phyloP scores from a whole-genome alignment of 495 filamentous ascomycete genomes.

The Annulohypoxylon stygium region DNA sequence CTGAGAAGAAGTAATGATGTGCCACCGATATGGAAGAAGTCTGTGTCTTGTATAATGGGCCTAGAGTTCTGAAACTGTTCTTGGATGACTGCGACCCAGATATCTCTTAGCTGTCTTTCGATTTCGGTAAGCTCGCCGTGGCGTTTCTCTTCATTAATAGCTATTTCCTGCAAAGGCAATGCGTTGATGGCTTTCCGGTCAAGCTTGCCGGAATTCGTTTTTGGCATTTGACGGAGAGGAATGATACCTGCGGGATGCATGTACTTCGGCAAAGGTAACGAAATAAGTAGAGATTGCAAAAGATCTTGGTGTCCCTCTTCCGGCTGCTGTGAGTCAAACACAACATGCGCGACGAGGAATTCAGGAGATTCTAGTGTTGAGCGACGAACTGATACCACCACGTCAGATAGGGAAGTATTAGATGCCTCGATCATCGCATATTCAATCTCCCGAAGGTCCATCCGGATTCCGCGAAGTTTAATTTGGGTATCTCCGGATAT shows the following conservation, averaged over 20 bases:
- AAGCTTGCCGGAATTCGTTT: conserved; percentile 58
- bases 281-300: conserved; percentile 16
- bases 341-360: conserved; percentile 57
- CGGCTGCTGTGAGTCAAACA: conserved; percentile 5
- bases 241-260: conserved; percentile 61
- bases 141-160: neutral
- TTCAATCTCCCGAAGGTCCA: conserved; percentile 67
- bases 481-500: conserved; percentile 63
- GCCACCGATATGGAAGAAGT: conserved; percentile 54
- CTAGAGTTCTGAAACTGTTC: neutral
- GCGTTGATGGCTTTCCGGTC: conserved; percentile 50
- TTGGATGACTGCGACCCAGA: conserved; percentile 31
- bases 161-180: neutral
- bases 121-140: conserved; percentile 13
- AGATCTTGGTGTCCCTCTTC: neutral
- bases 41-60: conserved; percentile 31
- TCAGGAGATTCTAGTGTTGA: conserved; percentile 5
- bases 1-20: conserved; percentile 37
- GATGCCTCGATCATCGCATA: conserved; percentile 47
- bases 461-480: conserved; percentile 66
- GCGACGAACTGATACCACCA: conserved; percentile 51
- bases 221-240: conserved; percentile 56
- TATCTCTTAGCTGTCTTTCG: neutral
- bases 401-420: conserved; percentile 49
- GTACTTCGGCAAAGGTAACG: conserved; percentile 59